phyloP scores from a whole-genome alignment of 1,284 basidiomycete genomes.

The Gymnopus androsaceus region DNA sequence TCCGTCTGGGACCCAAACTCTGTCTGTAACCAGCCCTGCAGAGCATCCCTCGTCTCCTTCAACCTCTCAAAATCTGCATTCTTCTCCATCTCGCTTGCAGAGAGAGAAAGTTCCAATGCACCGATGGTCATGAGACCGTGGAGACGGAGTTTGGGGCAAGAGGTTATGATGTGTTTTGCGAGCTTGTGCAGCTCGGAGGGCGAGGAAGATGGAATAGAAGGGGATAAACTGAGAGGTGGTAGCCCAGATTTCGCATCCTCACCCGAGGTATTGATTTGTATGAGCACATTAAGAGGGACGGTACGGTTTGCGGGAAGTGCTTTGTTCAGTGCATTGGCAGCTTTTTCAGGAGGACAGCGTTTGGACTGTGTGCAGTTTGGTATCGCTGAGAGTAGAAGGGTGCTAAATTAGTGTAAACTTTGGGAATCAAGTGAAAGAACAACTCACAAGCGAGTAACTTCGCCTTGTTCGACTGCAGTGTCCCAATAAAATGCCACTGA shows the following conservation, averaged over 20 bases:
- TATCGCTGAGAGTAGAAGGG: conserved; percentile 55
- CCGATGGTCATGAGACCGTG: conserved; percentile 98
- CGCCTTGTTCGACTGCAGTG: conserved; percentile 93
- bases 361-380: conserved; percentile 90
- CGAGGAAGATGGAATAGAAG: neutral
- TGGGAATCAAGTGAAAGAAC: conserved; percentile 11
- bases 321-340: conserved; percentile 84
- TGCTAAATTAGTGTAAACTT: conserved; percentile 14
- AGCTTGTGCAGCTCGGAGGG: conserved; percentile 59
- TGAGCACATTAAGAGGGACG: conserved; percentile 71
- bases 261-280: conserved; percentile 94
- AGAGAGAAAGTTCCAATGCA: conserved; percentile 70
- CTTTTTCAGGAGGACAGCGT: conserved; percentile 88
- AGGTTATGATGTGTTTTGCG: conserved; percentile 69
- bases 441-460: conserved; percentile 84
- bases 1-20: conserved; percentile 30
- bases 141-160: conserved; percentile 77
- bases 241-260: conserved; percentile 92
- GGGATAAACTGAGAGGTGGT: conserved; percentile 46
- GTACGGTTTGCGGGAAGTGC: conserved; percentile 54
- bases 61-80: conserved; percentile 87
- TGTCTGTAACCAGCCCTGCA: conserved; percentile 49
- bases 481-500: conserved; percentile 97
- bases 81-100: conserved; percentile 55
- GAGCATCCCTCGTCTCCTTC: conserved; percentile 58